phyloP scores from a whole-genome alignment of 768 basidiomycete genomes.

The Austroboletus festivus region DNA sequence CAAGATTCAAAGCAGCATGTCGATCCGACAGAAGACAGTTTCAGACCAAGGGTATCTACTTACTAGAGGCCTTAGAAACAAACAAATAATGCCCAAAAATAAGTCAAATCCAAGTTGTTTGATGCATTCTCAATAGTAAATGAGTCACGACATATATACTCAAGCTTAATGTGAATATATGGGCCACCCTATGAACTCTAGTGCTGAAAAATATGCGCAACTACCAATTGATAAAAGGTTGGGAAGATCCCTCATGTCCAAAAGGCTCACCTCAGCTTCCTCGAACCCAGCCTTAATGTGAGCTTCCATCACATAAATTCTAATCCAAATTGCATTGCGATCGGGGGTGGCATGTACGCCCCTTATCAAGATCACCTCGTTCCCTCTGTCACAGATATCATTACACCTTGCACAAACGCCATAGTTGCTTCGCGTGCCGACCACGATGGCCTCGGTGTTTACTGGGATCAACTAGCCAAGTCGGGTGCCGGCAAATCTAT shows the following conservation, averaged over 20 bases:
- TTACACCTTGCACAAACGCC: conserved; percentile 56
- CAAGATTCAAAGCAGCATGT: no score
- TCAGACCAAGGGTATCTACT: no score
- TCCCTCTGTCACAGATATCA: conserved; percentile 59
- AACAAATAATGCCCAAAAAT: no score
- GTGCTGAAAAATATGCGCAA: not conserved
- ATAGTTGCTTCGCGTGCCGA: conserved; percentile 68
- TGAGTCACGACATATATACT: no score
- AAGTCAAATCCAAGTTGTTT: not conserved
- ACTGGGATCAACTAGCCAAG: conserved; percentile 47
- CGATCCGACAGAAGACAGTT: no score
- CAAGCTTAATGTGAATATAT: no score
- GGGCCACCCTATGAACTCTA: not conserved
- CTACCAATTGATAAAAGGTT: conserved; percentile 54
- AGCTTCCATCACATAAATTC: conserved; percentile 48
- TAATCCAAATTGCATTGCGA: conserved; percentile 56
- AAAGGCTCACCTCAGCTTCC: conserved; percentile 60
- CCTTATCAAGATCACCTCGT: conserved; percentile 59
- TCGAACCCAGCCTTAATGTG: conserved; percentile 68
- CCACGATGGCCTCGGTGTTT: conserved; percentile 61
- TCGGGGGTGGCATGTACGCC: conserved; percentile 70
- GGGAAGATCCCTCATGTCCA: conserved; percentile 65
- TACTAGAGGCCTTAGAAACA: no score
- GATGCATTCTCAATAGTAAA: no score
- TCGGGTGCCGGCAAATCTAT: conserved; percentile 61